phyloP scores from a whole-genome alignment of 176 grass and related monocot genomes.

The Poa annua region DNA sequence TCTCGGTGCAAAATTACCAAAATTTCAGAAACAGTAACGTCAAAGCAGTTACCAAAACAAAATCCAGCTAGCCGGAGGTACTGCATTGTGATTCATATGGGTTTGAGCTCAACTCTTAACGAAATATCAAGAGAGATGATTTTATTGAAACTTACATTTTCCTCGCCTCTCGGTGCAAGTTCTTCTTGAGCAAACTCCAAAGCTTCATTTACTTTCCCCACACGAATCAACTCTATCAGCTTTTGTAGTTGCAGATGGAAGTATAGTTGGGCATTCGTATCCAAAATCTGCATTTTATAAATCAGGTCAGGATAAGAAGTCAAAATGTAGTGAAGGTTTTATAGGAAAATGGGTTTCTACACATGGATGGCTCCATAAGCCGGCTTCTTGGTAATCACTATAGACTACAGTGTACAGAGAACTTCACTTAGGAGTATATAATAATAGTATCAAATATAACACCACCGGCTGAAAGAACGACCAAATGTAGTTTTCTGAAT shows the following conservation, averaged over 20 bases:
- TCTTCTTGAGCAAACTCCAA: constrained; percentile 96
- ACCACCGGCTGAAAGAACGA: no score
- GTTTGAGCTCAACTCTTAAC: no score
- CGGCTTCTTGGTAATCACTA: not conserved
- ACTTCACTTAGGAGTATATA: not conserved
- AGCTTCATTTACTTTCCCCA: constrained; percentile 87
- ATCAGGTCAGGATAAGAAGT: constrained; percentile 12
- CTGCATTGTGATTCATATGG: no score
- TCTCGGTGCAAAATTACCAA: constrained; percentile 58
- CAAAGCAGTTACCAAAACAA: no score
- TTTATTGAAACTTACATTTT: constrained; percentile 71
- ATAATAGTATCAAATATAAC: no score
- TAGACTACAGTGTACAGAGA: not conserved
- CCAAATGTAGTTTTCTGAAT: no score
- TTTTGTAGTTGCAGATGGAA: constrained; percentile 97
- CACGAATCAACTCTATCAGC: constrained; percentile 95
- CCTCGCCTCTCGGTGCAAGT: constrained; percentile 89
- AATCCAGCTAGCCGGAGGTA: no score
- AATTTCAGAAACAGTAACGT: no score
- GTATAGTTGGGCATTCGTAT: constrained; percentile 90
- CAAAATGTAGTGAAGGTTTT: not conserved
- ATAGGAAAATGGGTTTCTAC: not conserved
- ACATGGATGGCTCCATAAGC: not conserved
- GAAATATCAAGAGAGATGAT: not conserved
- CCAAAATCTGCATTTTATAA: constrained; percentile 70